Evolutionary conservation across 345 rosid genomes (phyloP), one percentile per base, ranked within the genome.

Genomic region (Hibiscus mutabilis): DNA sequence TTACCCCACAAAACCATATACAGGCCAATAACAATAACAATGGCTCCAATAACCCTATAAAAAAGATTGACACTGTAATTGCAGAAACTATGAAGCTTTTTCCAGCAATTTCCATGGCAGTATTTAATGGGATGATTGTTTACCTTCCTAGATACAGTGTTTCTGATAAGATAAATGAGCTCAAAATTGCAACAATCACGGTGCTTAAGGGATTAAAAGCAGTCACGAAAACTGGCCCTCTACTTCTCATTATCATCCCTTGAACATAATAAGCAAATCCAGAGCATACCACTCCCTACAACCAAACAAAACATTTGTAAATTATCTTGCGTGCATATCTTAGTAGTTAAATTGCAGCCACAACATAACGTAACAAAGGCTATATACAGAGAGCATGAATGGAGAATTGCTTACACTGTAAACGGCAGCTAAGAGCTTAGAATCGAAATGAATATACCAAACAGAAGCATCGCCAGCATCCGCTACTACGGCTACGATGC

Each of bases 1-100:
- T 89, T 88, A 5, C 96, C 96, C 98, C 97, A 93, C 29, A 93
- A 76, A 42, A 91, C 89, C 11, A 86, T 64, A 29, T 93, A 90
- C 12, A 93, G 79, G 9, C 98, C 98, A 18, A 77, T 56, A 3
- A 89, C 86, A 72, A 93, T 89, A 55, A 84, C 86, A 4, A 77
- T 1, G 59, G 92, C 91, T 71, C 96, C 96, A 60, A 87, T 58
- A 6, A 84, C 77, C 89, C 96, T 87, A 59, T 59, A 61, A 53
- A 55, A 19, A 55, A 57, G 15, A 12, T 19, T 5, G 9, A 4
- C 62, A 22, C 55, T 59, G 49, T 21, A 60, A 60, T n/a, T 9
- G 22, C 21, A 29, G 61, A 40, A 49, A 2, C 5, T 63, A 19
- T 63, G 27, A 63, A 63, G 27, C 11, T 37, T 63, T 62, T 46